Evolutionary conservation across 306 rosid species (phyloP).

Genomic region (Rosa multiflora): DNA sequence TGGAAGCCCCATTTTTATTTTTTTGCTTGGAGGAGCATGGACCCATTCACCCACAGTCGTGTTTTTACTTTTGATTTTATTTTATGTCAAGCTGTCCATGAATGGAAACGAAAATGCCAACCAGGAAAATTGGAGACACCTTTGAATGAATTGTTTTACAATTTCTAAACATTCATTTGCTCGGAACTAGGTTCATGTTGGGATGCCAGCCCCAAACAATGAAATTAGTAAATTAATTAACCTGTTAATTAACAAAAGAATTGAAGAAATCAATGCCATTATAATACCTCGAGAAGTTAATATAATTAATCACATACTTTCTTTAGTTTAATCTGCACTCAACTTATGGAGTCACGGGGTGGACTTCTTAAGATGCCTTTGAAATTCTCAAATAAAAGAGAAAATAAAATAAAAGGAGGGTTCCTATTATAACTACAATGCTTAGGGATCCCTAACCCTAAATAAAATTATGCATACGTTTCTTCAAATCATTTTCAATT

Average conservation of each 20-base stretch:
- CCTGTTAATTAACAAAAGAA: neutral
- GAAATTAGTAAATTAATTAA: neutral
- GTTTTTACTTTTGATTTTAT: neutral
- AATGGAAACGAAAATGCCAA: neutral
- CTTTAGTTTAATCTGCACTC: constrained; percentile 2
- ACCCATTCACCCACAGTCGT: neutral
- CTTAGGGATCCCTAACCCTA: neutral
- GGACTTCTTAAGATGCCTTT: neutral
- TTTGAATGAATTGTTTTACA: neutral
- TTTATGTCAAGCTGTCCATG: neutral
- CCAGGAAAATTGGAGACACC: constrained; percentile 4
- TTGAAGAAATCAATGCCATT: constrained; percentile 1
- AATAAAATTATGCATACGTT: neutral
- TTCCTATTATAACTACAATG: neutral
- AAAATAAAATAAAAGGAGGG: neutral
- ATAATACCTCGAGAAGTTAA: neutral
- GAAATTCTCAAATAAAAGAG: neutral
- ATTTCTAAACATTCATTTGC: neutral
- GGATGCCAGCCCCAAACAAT: neutral
- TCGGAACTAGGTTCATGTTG: neutral
- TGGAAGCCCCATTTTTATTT: neutral
- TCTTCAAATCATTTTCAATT: neutral
- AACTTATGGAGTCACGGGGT: neutral
- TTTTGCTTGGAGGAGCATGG: neutral
- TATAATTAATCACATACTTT: neutral